Evolutionary conservation across 495 filamentous ascomycete genomes (phyloP).

Genomic region (Eremomyces bilateralis): DNA sequence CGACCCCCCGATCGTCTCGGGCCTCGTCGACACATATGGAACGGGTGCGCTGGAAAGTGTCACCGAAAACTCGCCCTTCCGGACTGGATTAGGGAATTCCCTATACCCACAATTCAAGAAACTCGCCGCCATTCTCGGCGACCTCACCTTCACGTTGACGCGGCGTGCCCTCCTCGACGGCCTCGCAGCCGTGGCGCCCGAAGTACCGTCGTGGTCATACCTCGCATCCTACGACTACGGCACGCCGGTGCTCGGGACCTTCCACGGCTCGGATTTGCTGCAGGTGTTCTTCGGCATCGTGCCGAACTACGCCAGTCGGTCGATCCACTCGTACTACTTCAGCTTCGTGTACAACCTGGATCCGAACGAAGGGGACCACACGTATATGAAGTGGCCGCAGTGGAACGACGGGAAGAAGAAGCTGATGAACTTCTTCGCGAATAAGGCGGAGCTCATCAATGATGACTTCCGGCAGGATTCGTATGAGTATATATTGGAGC

Average conservation of each 20-base stretch:
- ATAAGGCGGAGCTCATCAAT: conserved; percentile 22
- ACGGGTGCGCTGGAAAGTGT: too few relatives aligned
- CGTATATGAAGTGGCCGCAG: conserved; percentile 34
- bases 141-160: conserved; percentile 41
- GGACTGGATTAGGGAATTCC: conserved; percentile 37
- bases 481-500: too few relatives aligned
- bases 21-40: conserved; percentile 34
- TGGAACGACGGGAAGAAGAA: conserved; percentile 27
- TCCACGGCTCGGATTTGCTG: conserved; percentile 44
- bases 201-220: conserved; percentile 48
- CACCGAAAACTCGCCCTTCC: conserved; percentile 40
- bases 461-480: conserved; percentile 36
- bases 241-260: conserved; percentile 48
- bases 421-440: conserved; percentile 34
- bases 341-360: conserved; percentile 43
- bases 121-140: conserved; percentile 51
- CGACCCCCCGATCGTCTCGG: conserved; percentile 21
- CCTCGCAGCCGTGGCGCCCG: conserved; percentile 23
- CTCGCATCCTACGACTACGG: conserved; percentile 44
- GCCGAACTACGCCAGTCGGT: conserved; percentile 35
- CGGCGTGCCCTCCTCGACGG: conserved; percentile 33
- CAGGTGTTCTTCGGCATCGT: conserved; percentile 42
- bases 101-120: conserved; percentile 58
- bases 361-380: conserved; percentile 28
- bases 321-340: conserved; percentile 40